These are phyloP conservation scores for Trichophyton schoenleinii DNA, from an alignment of 2,329 filamentous ascomycete species.

Conservation along the genomic window DNA sequence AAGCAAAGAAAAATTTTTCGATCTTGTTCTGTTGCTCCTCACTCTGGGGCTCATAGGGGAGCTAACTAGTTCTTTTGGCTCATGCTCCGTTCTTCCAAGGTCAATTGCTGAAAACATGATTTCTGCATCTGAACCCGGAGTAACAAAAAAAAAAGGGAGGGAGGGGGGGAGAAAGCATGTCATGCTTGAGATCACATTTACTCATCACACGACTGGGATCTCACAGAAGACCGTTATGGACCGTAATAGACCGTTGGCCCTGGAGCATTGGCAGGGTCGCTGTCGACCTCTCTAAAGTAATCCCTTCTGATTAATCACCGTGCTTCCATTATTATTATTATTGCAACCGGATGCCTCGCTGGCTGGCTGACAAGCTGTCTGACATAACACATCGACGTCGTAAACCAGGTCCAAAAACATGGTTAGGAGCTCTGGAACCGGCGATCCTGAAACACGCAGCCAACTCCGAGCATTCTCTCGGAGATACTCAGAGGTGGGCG, in stretches of 20 bases:
- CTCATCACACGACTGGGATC: slow-evolving; percentile 1
- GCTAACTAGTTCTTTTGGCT: no score
- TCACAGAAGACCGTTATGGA: not conserved
- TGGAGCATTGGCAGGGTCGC: not conserved
- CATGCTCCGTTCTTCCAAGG: not conserved
- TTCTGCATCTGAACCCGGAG: not conserved
- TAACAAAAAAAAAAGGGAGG: not conserved
- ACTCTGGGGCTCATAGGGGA: no score
- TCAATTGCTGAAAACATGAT: not conserved
- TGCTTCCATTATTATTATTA: not conserved
- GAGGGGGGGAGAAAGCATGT: no score
- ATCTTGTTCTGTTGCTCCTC: not conserved
- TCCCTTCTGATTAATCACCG: not conserved
- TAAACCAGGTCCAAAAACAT: not conserved
- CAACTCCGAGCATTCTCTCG: not conserved
- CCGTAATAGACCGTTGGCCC: not conserved
- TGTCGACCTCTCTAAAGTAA: not conserved
- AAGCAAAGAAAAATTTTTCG: not conserved
- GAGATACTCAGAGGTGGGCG: not conserved
- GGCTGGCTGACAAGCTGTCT: no score
- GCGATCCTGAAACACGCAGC: not conserved
- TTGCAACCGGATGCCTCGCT: no score
- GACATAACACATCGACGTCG: not conserved
- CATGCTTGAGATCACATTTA: not conserved
- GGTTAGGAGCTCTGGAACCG: not conserved